Evolutionary conservation across 148 eudicot species (phyloP).

Genomic region (Spergularia marina): DNA sequence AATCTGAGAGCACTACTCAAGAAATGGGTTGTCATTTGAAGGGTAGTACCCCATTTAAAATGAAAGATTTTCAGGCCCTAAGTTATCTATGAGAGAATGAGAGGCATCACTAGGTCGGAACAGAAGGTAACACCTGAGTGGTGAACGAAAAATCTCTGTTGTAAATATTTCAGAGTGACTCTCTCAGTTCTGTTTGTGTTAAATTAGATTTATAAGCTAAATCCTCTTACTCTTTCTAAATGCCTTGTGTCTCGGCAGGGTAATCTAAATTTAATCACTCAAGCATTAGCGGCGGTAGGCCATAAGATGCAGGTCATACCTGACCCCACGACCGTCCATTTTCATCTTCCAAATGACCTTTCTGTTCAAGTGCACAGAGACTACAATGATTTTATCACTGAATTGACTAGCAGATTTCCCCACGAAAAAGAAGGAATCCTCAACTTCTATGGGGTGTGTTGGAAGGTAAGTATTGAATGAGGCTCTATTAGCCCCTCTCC

Average conservation of each 20-base stretch:
- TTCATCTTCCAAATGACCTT: slow-evolving; percentile 78
- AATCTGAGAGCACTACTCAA: neutral
- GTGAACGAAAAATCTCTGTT: neutral
- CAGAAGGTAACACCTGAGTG: neutral
- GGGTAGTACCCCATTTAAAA: neutral
- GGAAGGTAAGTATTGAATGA: slow-evolving; percentile 74
- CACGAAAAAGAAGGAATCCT: slow-evolving; percentile 88
- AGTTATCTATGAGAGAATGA: neutral
- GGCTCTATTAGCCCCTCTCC: slow-evolving; percentile 31
- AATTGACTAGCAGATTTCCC: slow-evolving; percentile 76
- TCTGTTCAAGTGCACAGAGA: slow-evolving; percentile 88
- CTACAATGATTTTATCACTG: slow-evolving; percentile 63
- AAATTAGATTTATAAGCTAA: neutral
- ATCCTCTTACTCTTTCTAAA: slow-evolving; percentile 14
- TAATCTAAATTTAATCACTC: slow-evolving; percentile 88
- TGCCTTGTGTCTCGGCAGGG: slow-evolving; percentile 52
- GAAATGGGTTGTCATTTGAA: neutral
- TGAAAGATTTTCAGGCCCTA: neutral
- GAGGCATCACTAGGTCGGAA: neutral
- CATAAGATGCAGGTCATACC: slow-evolving; percentile 84
- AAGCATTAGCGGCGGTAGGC: slow-evolving; percentile 90
- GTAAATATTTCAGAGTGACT: neutral
- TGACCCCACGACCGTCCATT: slow-evolving; percentile 98
- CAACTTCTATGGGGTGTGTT: slow-evolving; percentile 77
- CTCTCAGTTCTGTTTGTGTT: neutral